A percentile compares a stretch with the other conserved stretches of the same genome.
Conservation (phyloP, 2,329 filamentous ascomycete species). For the Clarireedia monteithiana region DNA sequence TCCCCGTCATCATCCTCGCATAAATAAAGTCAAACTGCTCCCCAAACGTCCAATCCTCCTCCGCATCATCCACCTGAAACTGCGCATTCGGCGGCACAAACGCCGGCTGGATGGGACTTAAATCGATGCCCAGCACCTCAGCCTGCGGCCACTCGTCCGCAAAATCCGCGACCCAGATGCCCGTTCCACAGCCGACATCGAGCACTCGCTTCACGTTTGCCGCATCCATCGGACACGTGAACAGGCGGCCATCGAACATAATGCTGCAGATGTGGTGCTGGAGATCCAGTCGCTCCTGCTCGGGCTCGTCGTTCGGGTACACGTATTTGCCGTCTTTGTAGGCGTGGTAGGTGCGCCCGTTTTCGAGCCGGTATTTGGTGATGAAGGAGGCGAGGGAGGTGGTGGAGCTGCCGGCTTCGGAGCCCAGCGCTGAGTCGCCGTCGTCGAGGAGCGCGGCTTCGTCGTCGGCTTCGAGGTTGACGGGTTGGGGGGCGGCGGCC, state of each 20-base stretch:
- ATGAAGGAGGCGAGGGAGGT: constrained; percentile 28
- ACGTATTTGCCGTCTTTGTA: constrained; percentile 15
- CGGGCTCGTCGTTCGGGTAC: constrained; percentile 50
- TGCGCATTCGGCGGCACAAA: constrained; percentile 46
- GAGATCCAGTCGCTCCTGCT: constrained; percentile 41
- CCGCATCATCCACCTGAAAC: constrained; percentile 51
- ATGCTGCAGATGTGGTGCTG: constrained; percentile 18
- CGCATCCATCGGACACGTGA: background rate
- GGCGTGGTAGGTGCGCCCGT: constrained; percentile 34
- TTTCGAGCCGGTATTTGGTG: constrained; percentile 30
- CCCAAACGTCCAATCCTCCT: constrained; percentile 44
- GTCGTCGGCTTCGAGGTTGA: constrained; percentile 1
- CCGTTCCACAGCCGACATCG: constrained; percentile 5
- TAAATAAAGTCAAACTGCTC: constrained; percentile 16
- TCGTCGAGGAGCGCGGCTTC: background rate
- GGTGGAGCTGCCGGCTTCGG: constrained; percentile 7
- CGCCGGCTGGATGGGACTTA: constrained; percentile 30
- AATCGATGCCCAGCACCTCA: constrained; percentile 4
- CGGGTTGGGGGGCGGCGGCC: background rate
- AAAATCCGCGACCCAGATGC: constrained; percentile 5
- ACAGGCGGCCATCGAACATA: background rate
- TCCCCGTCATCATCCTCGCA: constrained; percentile 6
- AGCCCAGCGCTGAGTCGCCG: background rate
- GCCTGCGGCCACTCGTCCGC: constrained; percentile 5
- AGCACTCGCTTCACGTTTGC: background rate